Conservation (phyloP, 1,139 yeast genomes). For the Nadsonia commutata region DNA sequence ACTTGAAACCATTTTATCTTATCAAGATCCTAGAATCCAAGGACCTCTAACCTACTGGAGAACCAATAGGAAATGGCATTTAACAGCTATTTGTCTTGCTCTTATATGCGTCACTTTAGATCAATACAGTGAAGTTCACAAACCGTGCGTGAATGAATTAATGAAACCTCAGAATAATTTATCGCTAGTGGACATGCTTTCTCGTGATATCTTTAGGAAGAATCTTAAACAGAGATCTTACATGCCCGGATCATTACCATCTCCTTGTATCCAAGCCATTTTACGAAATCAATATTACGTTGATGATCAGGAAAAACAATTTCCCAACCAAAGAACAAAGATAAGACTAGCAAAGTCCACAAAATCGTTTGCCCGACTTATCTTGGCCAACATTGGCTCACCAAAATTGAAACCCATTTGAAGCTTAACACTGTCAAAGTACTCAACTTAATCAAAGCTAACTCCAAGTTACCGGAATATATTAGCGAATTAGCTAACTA, state of each 20-base stretch:
- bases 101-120: slow-evolving; percentile 40
- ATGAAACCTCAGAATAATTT: slow-evolving; percentile 9
- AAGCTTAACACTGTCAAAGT: slow-evolving; percentile 14
- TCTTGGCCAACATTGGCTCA: slow-evolving; percentile 49
- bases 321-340: slow-evolving; percentile 13
- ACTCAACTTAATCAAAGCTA: slow-evolving; percentile 1
- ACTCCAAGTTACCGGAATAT: slow-evolving; percentile 14
- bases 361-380: slow-evolving; percentile 53
- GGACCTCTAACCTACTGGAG: too few relatives aligned
- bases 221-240: slow-evolving; percentile 48
- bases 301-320: slow-evolving; percentile 9
- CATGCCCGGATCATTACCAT: slow-evolving; percentile 33
- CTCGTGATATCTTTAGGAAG: slow-evolving; percentile 27
- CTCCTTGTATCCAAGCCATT: slow-evolving; percentile 27
- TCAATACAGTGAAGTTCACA: slow-evolving; percentile 37
- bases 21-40: too few relatives aligned
- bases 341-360: slow-evolving; percentile 21
- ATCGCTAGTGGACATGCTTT: slow-evolving; percentile 31
- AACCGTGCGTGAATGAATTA: slow-evolving; percentile 9
- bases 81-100: slow-evolving; percentile 50
- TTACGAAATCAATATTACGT: slow-evolving; percentile 7
- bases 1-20: too few relatives aligned
- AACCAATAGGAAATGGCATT: too few relatives aligned
- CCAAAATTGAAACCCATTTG: slow-evolving; percentile 44
- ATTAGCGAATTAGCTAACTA: slow-evolving; percentile 27